These are phyloP conservation scores for Pythium monospermum DNA, from an alignment of 352 stramenopile genomes.

Conservation along the genomic window DNA sequence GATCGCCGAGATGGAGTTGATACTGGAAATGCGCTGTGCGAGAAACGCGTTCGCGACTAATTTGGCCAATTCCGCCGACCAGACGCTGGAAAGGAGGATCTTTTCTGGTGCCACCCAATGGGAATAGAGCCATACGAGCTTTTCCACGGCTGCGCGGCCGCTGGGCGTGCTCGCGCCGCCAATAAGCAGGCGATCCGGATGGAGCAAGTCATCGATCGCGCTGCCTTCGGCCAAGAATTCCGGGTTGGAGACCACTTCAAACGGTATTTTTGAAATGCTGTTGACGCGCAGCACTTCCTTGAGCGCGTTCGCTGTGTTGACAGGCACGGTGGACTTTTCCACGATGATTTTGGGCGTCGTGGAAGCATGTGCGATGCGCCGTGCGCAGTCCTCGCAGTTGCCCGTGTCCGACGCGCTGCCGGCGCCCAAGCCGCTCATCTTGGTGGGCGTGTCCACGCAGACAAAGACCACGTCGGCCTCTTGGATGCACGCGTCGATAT, in stretches of 20 bases:
- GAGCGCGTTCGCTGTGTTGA: conserved; percentile 97
- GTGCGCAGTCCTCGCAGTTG: conserved; percentile 98
- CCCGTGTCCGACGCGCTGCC: conserved; percentile 98
- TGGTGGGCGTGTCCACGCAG: conserved; percentile 99
- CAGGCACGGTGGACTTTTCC: conserved; percentile 99
- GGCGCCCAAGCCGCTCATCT: conserved; percentile 95
- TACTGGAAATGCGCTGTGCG: conserved; percentile 98
- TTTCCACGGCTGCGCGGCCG: conserved; percentile 86
- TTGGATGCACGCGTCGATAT: conserved; percentile 96
- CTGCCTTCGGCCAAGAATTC: conserved; percentile 99
- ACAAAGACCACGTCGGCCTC: conserved; percentile 99
- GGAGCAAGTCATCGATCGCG: conserved; percentile 95
- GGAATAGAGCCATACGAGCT: conserved; percentile 94
- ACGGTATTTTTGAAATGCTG: conserved; percentile 71
- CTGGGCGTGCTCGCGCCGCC: conserved; percentile 92
- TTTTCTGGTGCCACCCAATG: conserved; percentile 94
- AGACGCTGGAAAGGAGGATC: conserved; percentile 99
- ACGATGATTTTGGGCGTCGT: conserved; percentile 95
- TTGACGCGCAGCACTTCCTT: conserved; percentile 94
- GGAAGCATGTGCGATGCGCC: conserved; percentile 96
- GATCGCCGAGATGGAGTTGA: conserved; percentile 99
- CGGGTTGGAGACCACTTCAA: conserved; percentile 98
- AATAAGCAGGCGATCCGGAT: conserved; percentile 97
- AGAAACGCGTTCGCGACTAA: conserved; percentile 99
- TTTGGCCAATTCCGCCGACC: conserved; percentile 99